These are phyloP conservation scores for Helenozyma rhizophorensis DNA, from an alignment of 805 yeast genomes.

Conservation along the genomic window DNA sequence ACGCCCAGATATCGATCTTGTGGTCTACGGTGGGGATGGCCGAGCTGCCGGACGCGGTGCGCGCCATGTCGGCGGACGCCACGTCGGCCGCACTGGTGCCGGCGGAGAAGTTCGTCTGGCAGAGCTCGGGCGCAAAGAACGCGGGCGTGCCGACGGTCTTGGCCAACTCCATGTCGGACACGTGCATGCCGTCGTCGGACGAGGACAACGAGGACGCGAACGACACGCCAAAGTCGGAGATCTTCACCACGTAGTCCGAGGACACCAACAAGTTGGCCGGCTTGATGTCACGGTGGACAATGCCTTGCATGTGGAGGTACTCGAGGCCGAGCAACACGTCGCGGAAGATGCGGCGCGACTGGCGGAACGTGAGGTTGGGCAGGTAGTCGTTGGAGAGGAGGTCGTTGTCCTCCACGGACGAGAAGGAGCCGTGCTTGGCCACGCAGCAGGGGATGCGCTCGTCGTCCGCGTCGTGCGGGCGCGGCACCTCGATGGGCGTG, in stretches of 20 bases:
- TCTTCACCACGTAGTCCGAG: slow-evolving; percentile 71
- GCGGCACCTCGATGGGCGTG: slow-evolving; percentile 6
- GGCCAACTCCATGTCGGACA: slow-evolving; percentile 72
- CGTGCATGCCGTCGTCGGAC: slow-evolving; percentile 40
- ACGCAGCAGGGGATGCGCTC: slow-evolving; percentile 44
- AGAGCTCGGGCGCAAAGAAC: slow-evolving; percentile 82
- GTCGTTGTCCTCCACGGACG: slow-evolving; percentile 17
- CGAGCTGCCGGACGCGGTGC: background rate
- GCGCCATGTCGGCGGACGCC: slow-evolving; percentile 19
- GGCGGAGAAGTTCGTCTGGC: slow-evolving; percentile 41
- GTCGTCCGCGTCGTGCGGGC: slow-evolving; percentile 5
- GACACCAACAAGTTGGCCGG: slow-evolving; percentile 86
- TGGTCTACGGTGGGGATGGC: slow-evolving; percentile 54
- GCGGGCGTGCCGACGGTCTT: slow-evolving; percentile 98
- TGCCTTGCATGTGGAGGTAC: slow-evolving; percentile 84
- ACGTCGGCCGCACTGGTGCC: background rate
- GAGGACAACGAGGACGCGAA: slow-evolving; percentile 51
- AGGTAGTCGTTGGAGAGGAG: slow-evolving; percentile 19
- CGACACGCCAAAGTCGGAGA: slow-evolving; percentile 96
- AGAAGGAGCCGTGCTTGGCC: slow-evolving; percentile 1
- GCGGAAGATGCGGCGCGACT: slow-evolving; percentile 68
- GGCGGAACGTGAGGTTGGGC: slow-evolving; percentile 64
- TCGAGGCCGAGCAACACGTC: slow-evolving; percentile 87
- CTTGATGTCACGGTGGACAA: slow-evolving; percentile 91
- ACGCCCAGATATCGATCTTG: slow-evolving; percentile 96